Evolutionary conservation across 169 alveolate genomes (phyloP).

Genomic region (Blepharisma undulans): DNA sequence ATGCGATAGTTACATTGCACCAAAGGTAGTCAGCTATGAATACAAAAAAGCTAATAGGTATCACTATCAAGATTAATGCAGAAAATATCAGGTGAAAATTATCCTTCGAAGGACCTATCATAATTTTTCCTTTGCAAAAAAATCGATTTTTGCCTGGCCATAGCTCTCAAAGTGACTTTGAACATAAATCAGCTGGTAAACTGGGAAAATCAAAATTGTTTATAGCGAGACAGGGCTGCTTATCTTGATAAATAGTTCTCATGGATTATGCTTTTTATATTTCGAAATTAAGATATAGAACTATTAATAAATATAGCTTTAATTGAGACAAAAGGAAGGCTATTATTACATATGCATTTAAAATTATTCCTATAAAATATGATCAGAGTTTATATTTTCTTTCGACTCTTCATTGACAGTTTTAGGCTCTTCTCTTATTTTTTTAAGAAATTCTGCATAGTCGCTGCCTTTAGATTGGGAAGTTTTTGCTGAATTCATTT

Average conservation of each 20-base stretch:
- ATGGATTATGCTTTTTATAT: background rate
- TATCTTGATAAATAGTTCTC: background rate
- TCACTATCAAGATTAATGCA: background rate
- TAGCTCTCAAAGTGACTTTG: background rate
- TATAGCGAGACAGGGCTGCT: background rate
- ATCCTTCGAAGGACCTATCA: constrained; percentile 7
- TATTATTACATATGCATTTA: background rate
- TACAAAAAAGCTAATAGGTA: background rate
- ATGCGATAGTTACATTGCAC: background rate
- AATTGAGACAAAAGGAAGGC: background rate
- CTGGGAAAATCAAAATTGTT: background rate
- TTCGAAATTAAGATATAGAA: background rate
- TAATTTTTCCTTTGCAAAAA: constrained; percentile 3
- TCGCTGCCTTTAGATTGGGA: background rate
- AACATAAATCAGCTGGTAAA: background rate
- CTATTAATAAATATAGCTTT: background rate
- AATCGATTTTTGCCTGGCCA: constrained; percentile 35
- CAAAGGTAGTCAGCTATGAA: background rate
- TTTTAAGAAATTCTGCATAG: background rate
- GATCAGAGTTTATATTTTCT: background rate
- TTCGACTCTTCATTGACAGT: background rate
- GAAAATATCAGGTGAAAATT: background rate
- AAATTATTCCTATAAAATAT: background rate
- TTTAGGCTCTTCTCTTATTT: background rate
- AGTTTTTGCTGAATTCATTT: background rate